Base-by-base conservation (phyloP, 495 filamentous ascomycete genomes). In the Thermothielavioides terrestris region DNA sequence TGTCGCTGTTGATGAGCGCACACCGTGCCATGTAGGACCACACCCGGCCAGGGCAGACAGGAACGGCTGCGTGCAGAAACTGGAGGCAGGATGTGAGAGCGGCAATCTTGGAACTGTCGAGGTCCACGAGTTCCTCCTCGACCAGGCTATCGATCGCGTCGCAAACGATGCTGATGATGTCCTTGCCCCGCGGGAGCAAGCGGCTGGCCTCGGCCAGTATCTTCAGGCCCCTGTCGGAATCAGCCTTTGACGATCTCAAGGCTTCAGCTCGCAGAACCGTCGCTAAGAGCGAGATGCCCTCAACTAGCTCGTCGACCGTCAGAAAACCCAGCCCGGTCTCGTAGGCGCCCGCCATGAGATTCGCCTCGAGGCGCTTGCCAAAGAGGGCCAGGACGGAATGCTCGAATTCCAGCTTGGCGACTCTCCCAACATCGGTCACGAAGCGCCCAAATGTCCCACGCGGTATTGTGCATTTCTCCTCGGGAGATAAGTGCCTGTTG, bases 1-100 rank as follows among this genome's bases (percentile, higher is more conserved):
- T 79, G 59, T 85, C 79, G 23, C 77, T 74, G 30, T 83, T 84
- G 39, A 96, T 74, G 21, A 98, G 74, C 35, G 75, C 75, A 62
- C 85, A 94, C 42, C 87, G 76, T 5, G 84, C 77, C 59, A 98
- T 78, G 59, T 90, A 88, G 4, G 89, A 85, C 91, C 91, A 98
- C 2, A 95, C 81, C 49, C 90, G 72, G 37, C 80, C 82, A 4
- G 91, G 90, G 22, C 83, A 70, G n/a, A 94, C 68, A 6, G 74
- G 69, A 4, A 88, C 61, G 9, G 92, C 66, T 17, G 79, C 80
- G 50, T 83, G 74, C 12, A 91, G 75, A 52, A 97, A 96, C 34
- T 86, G 84, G 30, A 88, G 57, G 55, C 88, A 95, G 28, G 81
- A 79, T 27, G 84, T 74, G 21, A 90, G 71, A 27, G 87, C 72